Evolutionary conservation across 2,329 filamentous ascomycete genomes (phyloP).

Genomic region (Fusarium bulbicola): DNA sequence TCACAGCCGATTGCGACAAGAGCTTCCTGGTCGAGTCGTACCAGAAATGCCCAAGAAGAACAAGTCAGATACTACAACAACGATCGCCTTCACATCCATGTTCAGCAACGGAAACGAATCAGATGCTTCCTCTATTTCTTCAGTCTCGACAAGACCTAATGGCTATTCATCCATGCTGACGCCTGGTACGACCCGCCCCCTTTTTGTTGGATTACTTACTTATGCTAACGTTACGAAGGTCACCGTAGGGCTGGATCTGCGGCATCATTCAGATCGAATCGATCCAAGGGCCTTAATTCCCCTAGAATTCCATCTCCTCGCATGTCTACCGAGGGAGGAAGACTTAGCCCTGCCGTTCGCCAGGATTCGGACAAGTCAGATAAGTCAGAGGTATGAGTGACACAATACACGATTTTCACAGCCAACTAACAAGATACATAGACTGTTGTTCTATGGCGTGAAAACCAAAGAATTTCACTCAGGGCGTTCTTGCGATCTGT

Average conservation of each 20-base stretch:
- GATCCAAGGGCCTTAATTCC: slow-evolving; percentile 43
- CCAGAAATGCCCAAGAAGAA: slow-evolving; percentile 92
- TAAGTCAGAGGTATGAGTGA: slow-evolving; percentile 40
- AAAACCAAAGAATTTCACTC: slow-evolving; percentile 90
- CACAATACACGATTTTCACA: no score
- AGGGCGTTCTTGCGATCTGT: slow-evolving; percentile 90
- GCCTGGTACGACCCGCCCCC: slow-evolving; percentile 27
- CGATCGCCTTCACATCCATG: slow-evolving; percentile 64
- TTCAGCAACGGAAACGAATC: slow-evolving; percentile 71
- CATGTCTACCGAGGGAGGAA: slow-evolving; percentile 46
- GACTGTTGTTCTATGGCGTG: slow-evolving; percentile 76
- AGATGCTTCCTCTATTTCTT: slow-evolving; percentile 83
- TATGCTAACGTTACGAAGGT: slow-evolving; percentile 30
- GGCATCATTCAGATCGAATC: slow-evolving; percentile 44
- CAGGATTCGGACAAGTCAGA: slow-evolving; percentile 38
- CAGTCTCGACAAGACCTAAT: slow-evolving; percentile 70
- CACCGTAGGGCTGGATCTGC: slow-evolving; percentile 41
- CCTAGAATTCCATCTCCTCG: slow-evolving; percentile 45
- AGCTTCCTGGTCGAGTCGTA: slow-evolving; percentile 90
- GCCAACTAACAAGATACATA: slow-evolving; percentile 47
- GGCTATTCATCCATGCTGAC: slow-evolving; percentile 41
- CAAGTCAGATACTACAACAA: slow-evolving; percentile 75
- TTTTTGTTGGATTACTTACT: neutral
- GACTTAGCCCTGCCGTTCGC: slow-evolving; percentile 38
- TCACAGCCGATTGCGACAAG: slow-evolving; percentile 80